phyloP scores from a whole-genome alignment of 1,284 basidiomycete species.

The Xerocomus amazonicus region DNA sequence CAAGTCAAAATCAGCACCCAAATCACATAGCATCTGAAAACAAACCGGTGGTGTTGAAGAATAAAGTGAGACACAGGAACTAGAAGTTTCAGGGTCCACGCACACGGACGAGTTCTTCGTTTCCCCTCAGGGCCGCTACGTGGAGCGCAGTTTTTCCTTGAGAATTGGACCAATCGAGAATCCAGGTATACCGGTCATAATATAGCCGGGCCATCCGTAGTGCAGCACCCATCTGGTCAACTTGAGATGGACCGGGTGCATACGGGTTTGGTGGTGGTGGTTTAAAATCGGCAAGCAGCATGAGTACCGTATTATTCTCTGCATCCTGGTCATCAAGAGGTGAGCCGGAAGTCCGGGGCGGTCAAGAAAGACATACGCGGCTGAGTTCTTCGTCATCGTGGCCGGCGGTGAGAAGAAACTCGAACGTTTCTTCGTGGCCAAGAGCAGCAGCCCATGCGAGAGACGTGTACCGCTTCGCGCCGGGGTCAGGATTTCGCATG shows the following conservation, averaged over 20 bases:
- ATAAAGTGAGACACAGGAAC: slow-evolving; percentile 8
- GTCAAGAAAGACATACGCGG: slow-evolving; percentile 54
- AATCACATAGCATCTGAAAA: slow-evolving; percentile 78
- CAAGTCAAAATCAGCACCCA: slow-evolving; percentile 84
- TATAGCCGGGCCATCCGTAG: slow-evolving; percentile 80
- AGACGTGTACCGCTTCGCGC: slow-evolving; percentile 72
- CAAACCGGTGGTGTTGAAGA: slow-evolving; percentile 17
- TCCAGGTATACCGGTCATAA: slow-evolving; percentile 77
- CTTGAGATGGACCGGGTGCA: slow-evolving; percentile 43
- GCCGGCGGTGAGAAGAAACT: slow-evolving; percentile 77
- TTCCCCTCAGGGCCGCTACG: slow-evolving; percentile 83
- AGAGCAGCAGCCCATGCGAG: slow-evolving; percentile 85
- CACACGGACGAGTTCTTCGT: slow-evolving; percentile 83
- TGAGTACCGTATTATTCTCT: slow-evolving; percentile 87
- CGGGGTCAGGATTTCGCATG: slow-evolving; percentile 83
- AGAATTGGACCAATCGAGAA: slow-evolving; percentile 86
- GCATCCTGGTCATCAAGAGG: slow-evolving; percentile 56
- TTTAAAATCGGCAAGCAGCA: slow-evolving; percentile 78
- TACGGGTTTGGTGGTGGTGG: slow-evolving; percentile 50
- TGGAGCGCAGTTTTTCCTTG: slow-evolving; percentile 90
- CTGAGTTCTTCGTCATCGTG: slow-evolving; percentile 91
- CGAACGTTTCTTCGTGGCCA: slow-evolving; percentile 85
- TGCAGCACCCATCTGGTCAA: slow-evolving; percentile 64
- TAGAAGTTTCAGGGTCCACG: slow-evolving; percentile 28
- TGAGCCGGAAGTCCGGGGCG: slow-evolving; percentile 9